These are phyloP conservation scores for Coix lacrymajobi DNA, from an alignment of 176 grass and related monocot genomes.

Conservation along the genomic window DNA sequence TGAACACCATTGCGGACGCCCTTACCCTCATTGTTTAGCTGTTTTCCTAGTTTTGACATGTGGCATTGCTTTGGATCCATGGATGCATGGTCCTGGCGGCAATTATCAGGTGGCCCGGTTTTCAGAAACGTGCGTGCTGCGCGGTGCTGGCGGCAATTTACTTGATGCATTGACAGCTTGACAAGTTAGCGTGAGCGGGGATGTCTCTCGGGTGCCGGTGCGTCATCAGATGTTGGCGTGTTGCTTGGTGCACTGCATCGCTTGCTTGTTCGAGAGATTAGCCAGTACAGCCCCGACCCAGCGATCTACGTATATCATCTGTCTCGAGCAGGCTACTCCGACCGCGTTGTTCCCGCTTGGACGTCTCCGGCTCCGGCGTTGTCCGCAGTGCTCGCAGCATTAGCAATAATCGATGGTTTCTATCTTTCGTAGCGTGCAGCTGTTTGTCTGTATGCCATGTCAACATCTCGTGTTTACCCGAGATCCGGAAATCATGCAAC, in stretches of 20 bases:
- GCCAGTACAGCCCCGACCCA: not conserved
- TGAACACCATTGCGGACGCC: no score
- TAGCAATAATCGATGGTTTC: not conserved
- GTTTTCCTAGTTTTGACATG: no score
- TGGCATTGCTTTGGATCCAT: not conserved
- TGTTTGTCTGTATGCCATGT: not conserved
- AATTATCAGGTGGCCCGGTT: not conserved
- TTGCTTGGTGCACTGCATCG: not conserved
- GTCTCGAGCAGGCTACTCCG: not conserved
- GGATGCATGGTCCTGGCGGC: not conserved
- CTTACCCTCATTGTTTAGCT: no score
- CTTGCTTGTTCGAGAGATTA: not conserved
- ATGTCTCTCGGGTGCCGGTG: not conserved
- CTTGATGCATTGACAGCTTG: not conserved
- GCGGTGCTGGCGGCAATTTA: not conserved
- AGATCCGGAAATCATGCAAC: not conserved
- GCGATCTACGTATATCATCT: not conserved
- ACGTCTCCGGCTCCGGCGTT: not conserved
- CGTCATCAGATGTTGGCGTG: constrained; percentile 3
- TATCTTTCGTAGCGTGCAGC: not conserved
- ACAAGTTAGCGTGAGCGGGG: not conserved
- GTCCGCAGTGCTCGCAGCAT: not conserved
- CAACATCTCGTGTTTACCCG: no score
- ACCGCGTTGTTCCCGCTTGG: no score
- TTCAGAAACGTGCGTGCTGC: not conserved